Base-by-base conservation (phyloP, 345 rosid species). In the Gossypium bickii region DNA sequence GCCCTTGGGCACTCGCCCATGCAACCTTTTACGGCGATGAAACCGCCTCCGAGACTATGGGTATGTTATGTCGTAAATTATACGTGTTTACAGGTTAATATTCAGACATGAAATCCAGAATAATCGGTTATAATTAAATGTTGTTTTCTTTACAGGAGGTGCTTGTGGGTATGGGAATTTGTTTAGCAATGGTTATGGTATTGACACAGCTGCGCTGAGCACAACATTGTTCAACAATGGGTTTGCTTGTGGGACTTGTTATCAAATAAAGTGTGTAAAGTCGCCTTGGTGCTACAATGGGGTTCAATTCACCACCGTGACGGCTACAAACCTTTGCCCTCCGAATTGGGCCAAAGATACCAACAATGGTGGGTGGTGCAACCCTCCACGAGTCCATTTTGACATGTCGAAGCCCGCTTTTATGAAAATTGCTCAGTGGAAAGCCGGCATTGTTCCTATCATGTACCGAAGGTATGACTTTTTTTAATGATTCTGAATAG, bases 341-440 rank as follows among this genome's bases (percentile, higher is more conserved):
- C 98, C 98, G 3, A 91, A 89, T 58, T 93, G 84, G 85, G 75
- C 84, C 1, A 16, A 88, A 79, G 77, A 80, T 75, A 85, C 94
- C 20, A 83, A 91, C 71, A 81, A 78, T 27, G 98, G 94, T 8
- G 97, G 98, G 29, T 91, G 98, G 97, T 93, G 97, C 84, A 89
- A 93, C 81, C 97, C 98, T 3, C 97, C 98, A 57, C 86, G 90
- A 1, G 83, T 67, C 76, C 98, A 93, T 75, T 89, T 93, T 25
- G 97, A 93, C 86, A 78, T 93, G 88, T 72, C 97, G 67, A 93
- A 89, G 81, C 98, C 97, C n/a, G 93, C 94, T 10, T 93, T 93
- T 85, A 86, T 88, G 94, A 91, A 84, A 70, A 84, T 93, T 61
- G 97, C 97, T 11, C 68, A 80, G 20, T 91, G 94, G 94, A 89